These are phyloP conservation scores for Melampsora larici-populina DNA, from an alignment of 1,284 basidiomycete genomes.

Conservation along the genomic window DNA sequence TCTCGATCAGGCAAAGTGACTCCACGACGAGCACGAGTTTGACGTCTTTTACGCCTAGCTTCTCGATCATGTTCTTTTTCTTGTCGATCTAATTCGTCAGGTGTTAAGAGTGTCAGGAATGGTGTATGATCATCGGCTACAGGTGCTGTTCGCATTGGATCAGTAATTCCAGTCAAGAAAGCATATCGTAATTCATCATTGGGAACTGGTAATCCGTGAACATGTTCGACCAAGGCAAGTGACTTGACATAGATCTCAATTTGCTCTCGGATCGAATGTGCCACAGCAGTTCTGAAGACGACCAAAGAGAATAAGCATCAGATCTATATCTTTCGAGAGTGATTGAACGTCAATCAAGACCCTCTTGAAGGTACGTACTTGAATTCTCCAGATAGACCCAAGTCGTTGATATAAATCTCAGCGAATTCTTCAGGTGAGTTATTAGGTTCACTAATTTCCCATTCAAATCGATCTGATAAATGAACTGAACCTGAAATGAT, in stretches of 20 bases:
- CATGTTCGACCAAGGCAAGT: constrained; percentile 83
- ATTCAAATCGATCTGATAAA: constrained; percentile 95
- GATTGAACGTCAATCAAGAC: neutral
- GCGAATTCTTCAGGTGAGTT: constrained; percentile 91
- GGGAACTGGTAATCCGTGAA: constrained; percentile 71
- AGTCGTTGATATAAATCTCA: constrained; percentile 76
- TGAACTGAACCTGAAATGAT: constrained; percentile 91
- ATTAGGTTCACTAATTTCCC: constrained; percentile 79
- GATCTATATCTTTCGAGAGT: neutral
- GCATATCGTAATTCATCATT: constrained; percentile 89
- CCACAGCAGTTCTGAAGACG: constrained; percentile 74
- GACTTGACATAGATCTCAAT: constrained; percentile 86
- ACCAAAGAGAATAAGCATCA: constrained; percentile 1
- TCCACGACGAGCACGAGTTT: constrained; percentile 83
- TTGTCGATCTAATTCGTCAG: no score
- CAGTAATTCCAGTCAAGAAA: constrained; percentile 75
- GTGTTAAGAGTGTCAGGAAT: constrained; percentile 78
- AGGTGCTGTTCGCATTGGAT: constrained; percentile 60
- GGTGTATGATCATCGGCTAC: constrained; percentile 66
- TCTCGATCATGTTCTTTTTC: constrained; percentile 95
- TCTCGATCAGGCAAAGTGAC: constrained; percentile 88
- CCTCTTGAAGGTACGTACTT: constrained; percentile 61
- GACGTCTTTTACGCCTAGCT: constrained; percentile 74
- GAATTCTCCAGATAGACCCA: constrained; percentile 89
- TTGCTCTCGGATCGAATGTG: constrained; percentile 94